Evolutionary conservation across 202 grass and related monocot species (phyloP).

Genomic region (Sporobolus alterniflorus): DNA sequence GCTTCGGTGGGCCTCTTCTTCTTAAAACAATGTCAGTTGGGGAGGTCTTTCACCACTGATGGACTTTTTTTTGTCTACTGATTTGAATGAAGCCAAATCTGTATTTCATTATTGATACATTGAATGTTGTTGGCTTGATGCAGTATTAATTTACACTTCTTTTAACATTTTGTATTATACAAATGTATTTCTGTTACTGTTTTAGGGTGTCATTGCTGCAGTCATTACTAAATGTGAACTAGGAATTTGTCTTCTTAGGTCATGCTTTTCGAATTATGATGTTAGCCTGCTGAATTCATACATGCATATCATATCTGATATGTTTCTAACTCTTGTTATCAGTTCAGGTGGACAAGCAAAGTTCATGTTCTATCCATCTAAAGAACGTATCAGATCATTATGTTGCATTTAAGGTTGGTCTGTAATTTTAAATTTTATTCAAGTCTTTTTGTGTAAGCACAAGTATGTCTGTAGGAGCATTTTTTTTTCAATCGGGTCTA

Average conservation of each 20-base stretch:
- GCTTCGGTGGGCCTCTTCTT: no score
- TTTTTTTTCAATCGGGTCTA: constrained; percentile 16
- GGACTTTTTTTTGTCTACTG: constrained; percentile 1
- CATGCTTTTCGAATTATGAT: constrained; percentile 13
- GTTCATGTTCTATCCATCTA: constrained; percentile 70
- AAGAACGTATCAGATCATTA: constrained; percentile 72
- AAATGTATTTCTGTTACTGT: not conserved
- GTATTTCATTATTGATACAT: not conserved
- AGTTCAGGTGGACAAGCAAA: constrained; percentile 91
- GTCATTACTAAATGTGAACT: constrained; percentile 2
- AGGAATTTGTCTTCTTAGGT: not conserved
- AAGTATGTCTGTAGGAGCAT: not conserved
- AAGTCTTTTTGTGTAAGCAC: not conserved
- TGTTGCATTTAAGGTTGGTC: constrained; percentile 90
- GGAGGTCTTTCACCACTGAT: no score
- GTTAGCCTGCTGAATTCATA: not conserved
- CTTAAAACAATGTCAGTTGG: no score
- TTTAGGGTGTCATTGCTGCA: not conserved
- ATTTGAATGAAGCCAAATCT: constrained; percentile 1
- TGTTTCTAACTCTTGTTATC: constrained; percentile 35
- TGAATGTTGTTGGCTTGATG: not conserved
- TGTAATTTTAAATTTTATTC: constrained; percentile 20
- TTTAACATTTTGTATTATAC: not conserved
- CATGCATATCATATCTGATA: constrained; percentile 1
- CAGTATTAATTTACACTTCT: not conserved